Conservation (phyloP, 2,329 filamentous ascomycete genomes). For the Verticillium nonalfalfae region DNA sequence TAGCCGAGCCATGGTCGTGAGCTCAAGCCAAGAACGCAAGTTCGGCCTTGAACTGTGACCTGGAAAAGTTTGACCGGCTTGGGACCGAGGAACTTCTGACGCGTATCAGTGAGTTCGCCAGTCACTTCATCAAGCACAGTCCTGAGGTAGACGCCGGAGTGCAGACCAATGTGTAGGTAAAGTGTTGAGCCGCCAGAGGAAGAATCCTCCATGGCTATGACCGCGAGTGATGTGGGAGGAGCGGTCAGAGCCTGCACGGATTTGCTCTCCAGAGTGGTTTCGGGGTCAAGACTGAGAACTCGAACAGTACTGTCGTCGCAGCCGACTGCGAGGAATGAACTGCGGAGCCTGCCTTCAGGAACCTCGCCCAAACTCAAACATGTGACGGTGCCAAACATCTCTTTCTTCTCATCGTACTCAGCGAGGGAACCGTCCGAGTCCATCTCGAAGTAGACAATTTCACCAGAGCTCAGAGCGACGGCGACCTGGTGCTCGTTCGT, state of each 20-base stretch:
- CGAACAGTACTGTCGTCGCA: slow-evolving; percentile 96
- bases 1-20: slow-evolving; percentile 96
- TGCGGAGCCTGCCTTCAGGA: slow-evolving; percentile 80
- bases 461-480: slow-evolving; percentile 88
- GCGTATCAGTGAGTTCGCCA: slow-evolving; percentile 89
- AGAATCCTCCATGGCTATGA: slow-evolving; percentile 94
- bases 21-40: slow-evolving; percentile 82
- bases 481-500: slow-evolving; percentile 93
- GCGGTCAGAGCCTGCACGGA: slow-evolving; percentile 92
- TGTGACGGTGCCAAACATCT: slow-evolving; percentile 93
- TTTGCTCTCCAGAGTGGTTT: slow-evolving; percentile 86
- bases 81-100: slow-evolving; percentile 88
- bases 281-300: slow-evolving; percentile 82
- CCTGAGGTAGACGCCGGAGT: slow-evolving; percentile 91
- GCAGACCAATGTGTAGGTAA: slow-evolving; percentile 91
- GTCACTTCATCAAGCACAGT: slow-evolving; percentile 94
- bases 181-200: slow-evolving; percentile 81
- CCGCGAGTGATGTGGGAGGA: slow-evolving; percentile 78
- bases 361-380: slow-evolving; percentile 91
- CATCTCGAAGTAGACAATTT: slow-evolving; percentile 98
- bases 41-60: slow-evolving; percentile 79
- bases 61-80: slow-evolving; percentile 86
- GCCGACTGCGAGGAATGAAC: slow-evolving; percentile 90
- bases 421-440: slow-evolving; percentile 84
- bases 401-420: slow-evolving; percentile 90